Conservation (phyloP, 2,329 filamentous ascomycete species). For the Coniella vitis region DNA sequence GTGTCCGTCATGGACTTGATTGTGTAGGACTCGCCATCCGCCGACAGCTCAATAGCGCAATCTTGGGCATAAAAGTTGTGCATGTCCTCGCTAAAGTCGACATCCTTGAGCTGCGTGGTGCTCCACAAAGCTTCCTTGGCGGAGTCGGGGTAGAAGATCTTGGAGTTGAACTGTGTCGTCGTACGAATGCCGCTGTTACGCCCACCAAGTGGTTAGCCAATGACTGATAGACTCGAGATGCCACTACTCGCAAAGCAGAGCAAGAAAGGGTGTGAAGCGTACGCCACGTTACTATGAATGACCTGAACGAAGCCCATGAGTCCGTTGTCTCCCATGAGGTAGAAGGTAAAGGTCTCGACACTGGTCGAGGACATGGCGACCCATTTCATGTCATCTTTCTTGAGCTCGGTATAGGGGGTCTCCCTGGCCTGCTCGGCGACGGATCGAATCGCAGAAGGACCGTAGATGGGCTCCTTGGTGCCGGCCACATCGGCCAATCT, state of each 20-base stretch:
- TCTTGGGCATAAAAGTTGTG: slow-evolving; percentile 80
- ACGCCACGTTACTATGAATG: slow-evolving; percentile 98
- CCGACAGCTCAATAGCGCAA: slow-evolving; percentile 76
- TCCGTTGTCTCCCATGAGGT: slow-evolving; percentile 74
- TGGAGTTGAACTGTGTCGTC: slow-evolving; percentile 89
- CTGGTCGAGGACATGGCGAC: slow-evolving; percentile 70
- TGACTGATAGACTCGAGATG: slow-evolving; percentile 10
- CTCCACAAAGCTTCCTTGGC: slow-evolving; percentile 76
- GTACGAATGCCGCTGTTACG: slow-evolving; percentile 70
- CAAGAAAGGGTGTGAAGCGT: slow-evolving; percentile 30
- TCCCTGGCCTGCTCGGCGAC: slow-evolving; percentile 75
- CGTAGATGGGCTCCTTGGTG: slow-evolving; percentile 94
- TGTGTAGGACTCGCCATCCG: slow-evolving; percentile 73
- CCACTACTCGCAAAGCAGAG: slow-evolving; percentile 6
- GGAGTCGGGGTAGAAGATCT: slow-evolving; percentile 74
- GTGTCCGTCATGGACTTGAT: slow-evolving; percentile 88
- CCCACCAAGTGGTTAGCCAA: slow-evolving; percentile 7
- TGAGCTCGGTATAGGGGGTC: slow-evolving; percentile 73
- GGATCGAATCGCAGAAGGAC: slow-evolving; percentile 76
- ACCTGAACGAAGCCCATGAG: slow-evolving; percentile 75
- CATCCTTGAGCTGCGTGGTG: slow-evolving; percentile 69
- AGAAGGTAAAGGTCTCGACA: slow-evolving; percentile 95
- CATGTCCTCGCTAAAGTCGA: slow-evolving; percentile 79
- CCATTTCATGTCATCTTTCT: slow-evolving; percentile 78
- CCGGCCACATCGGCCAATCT: slow-evolving; percentile 77